Conservation (phyloP, 2,329 filamentous ascomycete species). For the Aureobasidium sp. region DNA sequence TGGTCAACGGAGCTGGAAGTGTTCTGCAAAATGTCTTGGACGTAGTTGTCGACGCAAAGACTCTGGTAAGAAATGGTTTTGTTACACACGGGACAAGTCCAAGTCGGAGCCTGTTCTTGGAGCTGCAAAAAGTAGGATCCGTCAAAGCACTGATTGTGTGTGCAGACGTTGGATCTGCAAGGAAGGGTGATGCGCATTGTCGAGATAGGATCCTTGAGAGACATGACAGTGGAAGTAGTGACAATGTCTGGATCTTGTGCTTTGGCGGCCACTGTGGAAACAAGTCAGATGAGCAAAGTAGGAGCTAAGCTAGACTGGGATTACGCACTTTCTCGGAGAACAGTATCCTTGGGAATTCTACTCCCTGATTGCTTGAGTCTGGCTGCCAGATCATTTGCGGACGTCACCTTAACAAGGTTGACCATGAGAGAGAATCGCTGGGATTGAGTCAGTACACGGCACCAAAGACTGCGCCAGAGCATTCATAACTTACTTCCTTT, state of each 20-base stretch:
- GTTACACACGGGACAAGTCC: slow-evolving; percentile 92
- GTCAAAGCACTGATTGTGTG: slow-evolving; percentile 92
- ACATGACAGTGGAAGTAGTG: slow-evolving; percentile 79
- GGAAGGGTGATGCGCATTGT: slow-evolving; percentile 75
- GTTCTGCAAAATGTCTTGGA: slow-evolving; percentile 73
- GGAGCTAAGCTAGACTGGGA: background rate
- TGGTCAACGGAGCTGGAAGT: slow-evolving; percentile 69
- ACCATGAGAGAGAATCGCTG: slow-evolving; percentile 46
- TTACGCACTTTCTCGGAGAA: slow-evolving; percentile 78
- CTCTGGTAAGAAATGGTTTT: slow-evolving; percentile 73
- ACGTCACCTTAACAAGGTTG: slow-evolving; percentile 67
- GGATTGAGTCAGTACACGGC: slow-evolving; percentile 29
- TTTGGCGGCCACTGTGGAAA: slow-evolving; percentile 64
- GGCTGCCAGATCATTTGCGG: slow-evolving; percentile 64
- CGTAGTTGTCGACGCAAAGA: slow-evolving; percentile 84
- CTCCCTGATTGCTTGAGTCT: slow-evolving; percentile 55
- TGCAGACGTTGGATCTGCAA: slow-evolving; percentile 71
- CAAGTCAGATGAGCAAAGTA: background rate
- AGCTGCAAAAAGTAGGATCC: slow-evolving; percentile 85
- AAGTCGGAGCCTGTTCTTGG: slow-evolving; percentile 93
- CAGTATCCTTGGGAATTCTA: slow-evolving; percentile 71
- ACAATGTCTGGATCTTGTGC: slow-evolving; percentile 84
- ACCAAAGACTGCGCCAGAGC: background rate
- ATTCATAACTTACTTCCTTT: slow-evolving; percentile 56
- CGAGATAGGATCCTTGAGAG: slow-evolving; percentile 85